Evolutionary conservation across 495 filamentous ascomycete genomes (phyloP).

Genomic region (Gamarada debralockiae): DNA sequence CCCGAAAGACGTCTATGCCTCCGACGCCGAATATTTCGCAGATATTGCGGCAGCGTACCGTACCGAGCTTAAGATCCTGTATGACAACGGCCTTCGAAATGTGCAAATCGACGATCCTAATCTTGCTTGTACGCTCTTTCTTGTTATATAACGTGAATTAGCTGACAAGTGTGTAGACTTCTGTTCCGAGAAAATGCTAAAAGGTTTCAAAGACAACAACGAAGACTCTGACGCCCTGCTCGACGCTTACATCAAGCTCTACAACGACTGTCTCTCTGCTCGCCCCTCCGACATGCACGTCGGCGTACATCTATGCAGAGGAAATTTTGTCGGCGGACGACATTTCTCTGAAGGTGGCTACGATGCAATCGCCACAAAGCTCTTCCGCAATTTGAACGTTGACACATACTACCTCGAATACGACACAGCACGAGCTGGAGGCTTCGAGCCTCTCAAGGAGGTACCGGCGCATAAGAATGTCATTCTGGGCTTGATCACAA

Average conservation of each 20-base stretch:
- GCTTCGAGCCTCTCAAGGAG: slow-evolving; percentile 72
- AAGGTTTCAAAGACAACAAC: slow-evolving; percentile 59
- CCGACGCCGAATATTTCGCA: slow-evolving; percentile 67
- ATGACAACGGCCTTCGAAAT: slow-evolving; percentile 65
- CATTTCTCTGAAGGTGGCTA: slow-evolving; percentile 81
- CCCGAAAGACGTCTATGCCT: slow-evolving; percentile 57
- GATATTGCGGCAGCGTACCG: slow-evolving; percentile 74
- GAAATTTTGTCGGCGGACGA: slow-evolving; percentile 73
- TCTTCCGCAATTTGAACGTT: slow-evolving; percentile 72
- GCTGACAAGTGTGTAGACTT: slow-evolving; percentile 48
- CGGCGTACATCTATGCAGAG: slow-evolving; percentile 75
- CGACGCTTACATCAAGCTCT: slow-evolving; percentile 69
- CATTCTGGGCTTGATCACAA: slow-evolving; percentile 71
- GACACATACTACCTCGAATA: slow-evolving; percentile 84
- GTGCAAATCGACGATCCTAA: slow-evolving; percentile 76
- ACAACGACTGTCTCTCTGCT: slow-evolving; percentile 67
- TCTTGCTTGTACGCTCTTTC: slow-evolving; percentile 53
- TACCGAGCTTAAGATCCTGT: slow-evolving; percentile 60
- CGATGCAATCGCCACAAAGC: slow-evolving; percentile 73
- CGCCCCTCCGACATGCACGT: slow-evolving; percentile 67
- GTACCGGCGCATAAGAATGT: slow-evolving; percentile 72
- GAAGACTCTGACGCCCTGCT: slow-evolving; percentile 62
- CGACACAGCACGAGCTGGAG: slow-evolving; percentile 69
- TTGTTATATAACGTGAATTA: background rate
- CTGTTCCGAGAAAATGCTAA: slow-evolving; percentile 71